Evolutionary conservation across 805 yeast genomes (phyloP).

Genomic region (Ogataea naganishii): DNA sequence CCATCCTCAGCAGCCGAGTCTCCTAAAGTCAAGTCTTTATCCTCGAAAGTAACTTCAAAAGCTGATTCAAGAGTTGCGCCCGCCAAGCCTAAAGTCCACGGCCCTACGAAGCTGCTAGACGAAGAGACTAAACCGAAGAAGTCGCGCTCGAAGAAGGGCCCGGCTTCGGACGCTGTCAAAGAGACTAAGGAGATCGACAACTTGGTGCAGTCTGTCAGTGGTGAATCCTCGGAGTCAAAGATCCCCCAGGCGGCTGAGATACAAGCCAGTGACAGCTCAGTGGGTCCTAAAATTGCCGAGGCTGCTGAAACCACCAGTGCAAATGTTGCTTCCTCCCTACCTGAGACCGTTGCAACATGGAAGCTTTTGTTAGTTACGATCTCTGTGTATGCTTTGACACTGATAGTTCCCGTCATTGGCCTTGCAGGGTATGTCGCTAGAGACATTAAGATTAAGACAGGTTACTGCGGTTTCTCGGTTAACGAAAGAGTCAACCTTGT

Average conservation of each 20-base stretch:
- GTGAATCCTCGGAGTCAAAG: too few relatives aligned
- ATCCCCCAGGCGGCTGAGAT: constrained; percentile 10
- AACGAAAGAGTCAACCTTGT: constrained; percentile 16
- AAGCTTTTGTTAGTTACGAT: constrained; percentile 12
- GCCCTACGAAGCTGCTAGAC: too few relatives aligned
- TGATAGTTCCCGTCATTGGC: constrained; percentile 32
- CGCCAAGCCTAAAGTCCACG: too few relatives aligned
- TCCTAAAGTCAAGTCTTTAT: constrained; percentile 7
- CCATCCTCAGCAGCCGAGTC: background rate
- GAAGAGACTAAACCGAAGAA: too few relatives aligned
- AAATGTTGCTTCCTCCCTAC: background rate
- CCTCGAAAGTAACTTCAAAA: too few relatives aligned
- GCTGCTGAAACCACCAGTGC: background rate
- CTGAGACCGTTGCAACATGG: background rate
- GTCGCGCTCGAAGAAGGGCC: too few relatives aligned
- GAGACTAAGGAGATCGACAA: too few relatives aligned
- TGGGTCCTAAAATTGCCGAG: constrained; percentile 1
- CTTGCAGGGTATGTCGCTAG: constrained; percentile 65
- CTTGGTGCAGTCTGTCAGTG: too few relatives aligned
- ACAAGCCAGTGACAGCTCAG: constrained; percentile 9
- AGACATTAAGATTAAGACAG: constrained; percentile 52
- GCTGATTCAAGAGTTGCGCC: too few relatives aligned
- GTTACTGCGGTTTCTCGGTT: constrained; percentile 66
- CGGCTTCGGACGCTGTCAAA: too few relatives aligned
- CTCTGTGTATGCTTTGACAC: constrained; percentile 11